Evolutionary conservation across 306 rosid genomes (phyloP), one percentile per base, ranked within the genome.

Genomic region (Lithocarpus polystachyus): DNA sequence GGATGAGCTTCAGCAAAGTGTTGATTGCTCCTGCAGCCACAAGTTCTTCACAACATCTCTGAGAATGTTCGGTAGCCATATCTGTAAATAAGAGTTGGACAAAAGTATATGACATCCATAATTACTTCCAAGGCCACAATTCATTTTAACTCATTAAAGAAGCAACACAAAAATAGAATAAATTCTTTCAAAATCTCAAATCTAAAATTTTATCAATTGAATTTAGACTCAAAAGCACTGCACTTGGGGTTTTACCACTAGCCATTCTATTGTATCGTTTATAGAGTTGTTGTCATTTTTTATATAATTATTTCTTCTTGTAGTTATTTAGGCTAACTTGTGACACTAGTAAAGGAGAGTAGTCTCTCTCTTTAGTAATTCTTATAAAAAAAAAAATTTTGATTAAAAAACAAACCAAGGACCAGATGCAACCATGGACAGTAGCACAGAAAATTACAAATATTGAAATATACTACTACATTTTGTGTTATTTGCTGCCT

Each of bases 1-100:
- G 75, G 85, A 89, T 91, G 52, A 94, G 97, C 89, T 75, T 81
- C 80, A 94, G 81, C 82, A 94, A 80, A 56, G 88, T 92, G 67
- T 75, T 71, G 28, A 94, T 87, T 13, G 97, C 97, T 78, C 99
- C 94, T 6, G 91, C 97, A 28, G 83, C 88, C 65, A 91, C 99
- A 29, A 94, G 97, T 84, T 86, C 92, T 84, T 94, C 97, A 81
- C 97, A 92, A 67, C 97, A 94, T 86, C 85, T 92, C 83, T 88
- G 89, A 77, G 99, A 94, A 83, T 94, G 91, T 72, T 35, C 83
- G 23, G 97, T 94, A 20, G 99, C 93, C 94, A 84, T 81, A 81
- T 94, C 99, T 94, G 89, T 18, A 67, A 81, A 48, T 35, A 73
- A 79, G 37, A 62, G 56, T 51, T 43, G 22, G 53, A n/a, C 37